Percentiles rank a stretch among this genome's conserved stretches.
phyloP scores from a whole-genome alignment of 805 yeast genomes.

The Myxozyma mucilagina region DNA sequence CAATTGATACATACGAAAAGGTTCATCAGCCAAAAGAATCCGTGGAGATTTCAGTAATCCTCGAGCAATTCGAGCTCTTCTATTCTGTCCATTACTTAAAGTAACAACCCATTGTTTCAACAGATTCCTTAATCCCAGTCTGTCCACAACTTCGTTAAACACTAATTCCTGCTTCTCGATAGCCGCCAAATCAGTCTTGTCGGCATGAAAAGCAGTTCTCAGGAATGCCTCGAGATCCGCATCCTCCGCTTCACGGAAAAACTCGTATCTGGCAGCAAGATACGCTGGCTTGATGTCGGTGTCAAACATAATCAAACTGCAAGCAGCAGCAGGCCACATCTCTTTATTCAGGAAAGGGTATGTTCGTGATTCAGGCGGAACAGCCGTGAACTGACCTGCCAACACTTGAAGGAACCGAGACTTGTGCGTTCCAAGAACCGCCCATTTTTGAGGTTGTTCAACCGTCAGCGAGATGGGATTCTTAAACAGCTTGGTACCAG shows the following conservation, averaged over 20 bases:
- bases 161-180: slow-evolving; percentile 24
- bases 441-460: slow-evolving; percentile 49
- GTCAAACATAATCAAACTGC: slow-evolving; percentile 49
- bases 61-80: slow-evolving; percentile 84
- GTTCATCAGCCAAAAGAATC: slow-evolving; percentile 79
- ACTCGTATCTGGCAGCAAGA: slow-evolving; percentile 86
- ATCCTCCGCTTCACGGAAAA: slow-evolving; percentile 81
- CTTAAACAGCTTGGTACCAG: slow-evolving; percentile 40
- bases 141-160: slow-evolving; percentile 48
- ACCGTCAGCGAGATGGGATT: slow-evolving; percentile 48
- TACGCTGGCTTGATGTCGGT: slow-evolving; percentile 56
- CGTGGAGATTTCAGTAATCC: slow-evolving; percentile 66
- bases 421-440: slow-evolving; percentile 57
- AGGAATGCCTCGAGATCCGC: slow-evolving; percentile 63
- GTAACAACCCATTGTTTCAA: slow-evolving; percentile 75
- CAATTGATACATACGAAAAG: slow-evolving; percentile 49
- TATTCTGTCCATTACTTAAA: slow-evolving; percentile 88
- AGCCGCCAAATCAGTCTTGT: slow-evolving; percentile 43
- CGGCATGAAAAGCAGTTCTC: slow-evolving; percentile 49
- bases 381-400: slow-evolving; percentile 55
- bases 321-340: slow-evolving; percentile 49
- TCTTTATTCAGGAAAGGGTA: slow-evolving; percentile 55
- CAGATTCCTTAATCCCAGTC: slow-evolving; percentile 57
- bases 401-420: slow-evolving; percentile 55
- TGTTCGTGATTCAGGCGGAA: slow-evolving; percentile 54